Evolutionary conservation across 2,329 filamentous ascomycete species (phyloP).

Genomic region (Talaromyces sp.): DNA sequence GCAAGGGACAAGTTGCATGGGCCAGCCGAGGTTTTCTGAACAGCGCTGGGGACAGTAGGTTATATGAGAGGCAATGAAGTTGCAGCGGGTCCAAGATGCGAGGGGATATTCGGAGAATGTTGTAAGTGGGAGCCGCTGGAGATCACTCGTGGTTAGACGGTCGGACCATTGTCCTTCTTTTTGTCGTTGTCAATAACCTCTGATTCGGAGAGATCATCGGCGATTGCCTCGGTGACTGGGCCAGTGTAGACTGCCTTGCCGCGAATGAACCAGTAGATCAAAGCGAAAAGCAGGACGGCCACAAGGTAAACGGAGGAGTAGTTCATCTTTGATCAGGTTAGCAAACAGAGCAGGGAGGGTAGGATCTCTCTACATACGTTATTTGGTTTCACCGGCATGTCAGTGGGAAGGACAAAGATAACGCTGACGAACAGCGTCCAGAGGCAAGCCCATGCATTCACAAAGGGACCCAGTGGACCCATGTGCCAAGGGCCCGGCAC

Average conservation of each 20-base stretch:
- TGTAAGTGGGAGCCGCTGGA: not conserved
- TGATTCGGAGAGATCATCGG: constrained; percentile 13
- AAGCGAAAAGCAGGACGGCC: constrained; percentile 49
- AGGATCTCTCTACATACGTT: constrained; percentile 37
- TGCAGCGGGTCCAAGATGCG: not conserved
- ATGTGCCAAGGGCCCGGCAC: constrained; percentile 57
- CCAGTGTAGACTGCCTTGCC: constrained; percentile 55
- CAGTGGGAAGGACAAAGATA: constrained; percentile 58
- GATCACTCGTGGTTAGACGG: not conserved
- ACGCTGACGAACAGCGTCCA: constrained; percentile 59
- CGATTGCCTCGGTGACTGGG: constrained; percentile 41
- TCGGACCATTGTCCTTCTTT: constrained; percentile 2
- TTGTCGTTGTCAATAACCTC: constrained; percentile 6
- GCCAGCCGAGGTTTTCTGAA: not conserved
- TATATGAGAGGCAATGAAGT: not conserved
- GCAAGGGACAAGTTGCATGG: constrained; percentile 1
- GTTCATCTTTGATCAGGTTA: constrained; percentile 50
- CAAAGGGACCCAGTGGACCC: constrained; percentile 43
- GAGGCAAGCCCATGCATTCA: constrained; percentile 54
- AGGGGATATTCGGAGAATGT: not conserved
- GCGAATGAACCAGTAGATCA: constrained; percentile 50
- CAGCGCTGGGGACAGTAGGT: not conserved
- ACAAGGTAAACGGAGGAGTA: constrained; percentile 57
- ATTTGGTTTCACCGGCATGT: constrained; percentile 48
- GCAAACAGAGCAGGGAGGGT: constrained; percentile 1